A percentile compares a stretch with the other conserved stretches of the same genome.
Conservation (phyloP, 2,329 filamentous ascomycete species). For the Alternaria rosae region DNA sequence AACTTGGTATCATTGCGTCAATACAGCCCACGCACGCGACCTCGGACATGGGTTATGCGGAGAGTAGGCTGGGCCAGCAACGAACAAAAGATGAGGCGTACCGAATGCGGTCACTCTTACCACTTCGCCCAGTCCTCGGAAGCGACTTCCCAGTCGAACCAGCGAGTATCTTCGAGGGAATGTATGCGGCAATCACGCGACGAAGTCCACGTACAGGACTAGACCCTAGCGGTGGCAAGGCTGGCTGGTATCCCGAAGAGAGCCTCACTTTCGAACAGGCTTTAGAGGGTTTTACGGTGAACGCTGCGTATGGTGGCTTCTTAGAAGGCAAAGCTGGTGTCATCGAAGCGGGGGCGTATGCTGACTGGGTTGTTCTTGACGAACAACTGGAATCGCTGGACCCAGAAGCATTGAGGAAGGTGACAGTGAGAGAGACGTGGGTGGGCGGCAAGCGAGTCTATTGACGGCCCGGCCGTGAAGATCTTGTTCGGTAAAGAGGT, state of each 20-base stretch:
- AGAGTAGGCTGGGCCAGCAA: constrained; percentile 63
- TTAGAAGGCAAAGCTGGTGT: constrained; percentile 66
- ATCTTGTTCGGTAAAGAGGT: constrained; percentile 9
- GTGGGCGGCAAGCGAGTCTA: constrained; percentile 62
- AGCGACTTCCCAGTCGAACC: constrained; percentile 78
- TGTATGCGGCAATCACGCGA: constrained; percentile 72
- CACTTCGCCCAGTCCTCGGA: constrained; percentile 65
- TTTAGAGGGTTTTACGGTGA: constrained; percentile 67
- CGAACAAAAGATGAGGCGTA: constrained; percentile 68
- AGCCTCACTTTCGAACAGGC: constrained; percentile 66
- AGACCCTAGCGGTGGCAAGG: constrained; percentile 53
- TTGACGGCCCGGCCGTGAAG: constrained; percentile 23
- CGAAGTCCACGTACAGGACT: constrained; percentile 61
- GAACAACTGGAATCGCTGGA: constrained; percentile 60
- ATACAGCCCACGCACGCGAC: constrained; percentile 77
- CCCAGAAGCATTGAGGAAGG: constrained; percentile 59
- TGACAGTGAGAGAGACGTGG: constrained; percentile 72
- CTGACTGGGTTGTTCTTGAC: constrained; percentile 76
- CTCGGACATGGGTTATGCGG: constrained; percentile 73
- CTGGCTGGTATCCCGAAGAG: constrained; percentile 68
- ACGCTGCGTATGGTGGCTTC: constrained; percentile 66
- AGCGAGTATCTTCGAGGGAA: constrained; percentile 70
- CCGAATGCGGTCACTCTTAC: constrained; percentile 69
- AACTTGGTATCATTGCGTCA: constrained; percentile 69
- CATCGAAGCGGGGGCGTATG: constrained; percentile 67